A percentile compares a stretch with the other conserved stretches of the same genome.
Conservation (phyloP, 164 flowering plant genomes). For the Echeveria elegans region DNA sequence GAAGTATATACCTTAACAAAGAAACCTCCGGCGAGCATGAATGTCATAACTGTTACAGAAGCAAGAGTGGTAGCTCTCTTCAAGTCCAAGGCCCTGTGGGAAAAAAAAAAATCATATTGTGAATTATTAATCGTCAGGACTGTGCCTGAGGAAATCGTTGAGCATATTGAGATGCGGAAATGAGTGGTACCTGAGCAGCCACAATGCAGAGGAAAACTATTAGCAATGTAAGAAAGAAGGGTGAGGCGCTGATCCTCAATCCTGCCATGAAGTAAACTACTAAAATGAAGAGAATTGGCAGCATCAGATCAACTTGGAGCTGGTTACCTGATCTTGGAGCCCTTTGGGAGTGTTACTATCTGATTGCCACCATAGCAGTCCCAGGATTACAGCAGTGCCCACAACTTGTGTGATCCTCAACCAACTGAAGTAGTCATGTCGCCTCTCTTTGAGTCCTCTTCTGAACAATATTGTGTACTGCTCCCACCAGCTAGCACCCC, state of each 20-base stretch:
- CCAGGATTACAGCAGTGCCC: slow-evolving; percentile 60
- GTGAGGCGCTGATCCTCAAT: slow-evolving; percentile 37
- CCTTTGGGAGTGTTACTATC: slow-evolving; percentile 41
- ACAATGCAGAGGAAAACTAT: slow-evolving; percentile 79
- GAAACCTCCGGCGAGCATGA: slow-evolving; percentile 97
- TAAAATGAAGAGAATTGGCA: slow-evolving; percentile 68
- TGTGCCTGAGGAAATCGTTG: neutral
- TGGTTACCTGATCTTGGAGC: slow-evolving; percentile 76
- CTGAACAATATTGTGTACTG: slow-evolving; percentile 58
- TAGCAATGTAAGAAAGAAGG: slow-evolving; percentile 72
- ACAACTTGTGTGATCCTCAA: slow-evolving; percentile 73
- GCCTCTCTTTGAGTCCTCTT: slow-evolving; percentile 76
- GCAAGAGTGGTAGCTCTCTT: slow-evolving; percentile 94
- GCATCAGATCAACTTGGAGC: slow-evolving; percentile 34
- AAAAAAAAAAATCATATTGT: neutral
- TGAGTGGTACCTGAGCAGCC: slow-evolving; percentile 79
- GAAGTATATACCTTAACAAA: slow-evolving; percentile 59
- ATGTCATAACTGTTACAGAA: slow-evolving; percentile 92
- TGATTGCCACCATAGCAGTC: slow-evolving; percentile 94
- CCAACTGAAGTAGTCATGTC: slow-evolving; percentile 75
- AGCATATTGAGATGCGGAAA: neutral
- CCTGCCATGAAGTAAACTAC: slow-evolving; percentile 96
- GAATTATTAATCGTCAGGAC: neutral
- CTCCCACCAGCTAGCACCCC: slow-evolving; percentile 90
- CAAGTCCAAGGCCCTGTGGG: slow-evolving; percentile 82